Evolutionary conservation across 2,329 filamentous ascomycete genomes (phyloP).

Genomic region (Lachnellula arida): DNA sequence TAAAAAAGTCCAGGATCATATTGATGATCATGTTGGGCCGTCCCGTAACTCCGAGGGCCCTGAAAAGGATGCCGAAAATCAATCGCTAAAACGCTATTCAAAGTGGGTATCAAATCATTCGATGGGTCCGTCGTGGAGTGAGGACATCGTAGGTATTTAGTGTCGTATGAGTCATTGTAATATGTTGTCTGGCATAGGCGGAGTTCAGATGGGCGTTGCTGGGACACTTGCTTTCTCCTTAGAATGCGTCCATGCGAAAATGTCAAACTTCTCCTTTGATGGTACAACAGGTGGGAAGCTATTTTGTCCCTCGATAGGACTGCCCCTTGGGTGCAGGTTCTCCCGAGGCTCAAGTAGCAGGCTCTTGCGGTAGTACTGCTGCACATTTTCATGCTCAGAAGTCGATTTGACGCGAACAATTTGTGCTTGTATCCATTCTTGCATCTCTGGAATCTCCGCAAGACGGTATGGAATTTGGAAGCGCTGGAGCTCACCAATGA

Average conservation of each 20-base stretch:
- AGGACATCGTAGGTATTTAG: slow-evolving; percentile 6
- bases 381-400: slow-evolving; percentile 56
- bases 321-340: slow-evolving; percentile 20
- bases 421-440: slow-evolving; percentile 86
- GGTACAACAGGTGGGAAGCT: slow-evolving; percentile 21
- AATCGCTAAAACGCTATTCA: slow-evolving; percentile 35
- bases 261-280: slow-evolving; percentile 47
- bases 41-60: slow-evolving; percentile 10
- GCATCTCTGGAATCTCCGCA: slow-evolving; percentile 77
- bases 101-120: slow-evolving; percentile 34
- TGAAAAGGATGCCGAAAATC: slow-evolving; percentile 19
- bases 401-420: slow-evolving; percentile 59
- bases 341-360: slow-evolving; percentile 60
- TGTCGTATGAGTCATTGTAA: slow-evolving; percentile 9
- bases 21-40: not conserved
- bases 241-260: slow-evolving; percentile 45
- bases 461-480: slow-evolving; percentile 94
- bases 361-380: slow-evolving; percentile 63
- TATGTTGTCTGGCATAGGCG: slow-evolving; percentile 3
- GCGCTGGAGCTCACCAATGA: slow-evolving; percentile 90
- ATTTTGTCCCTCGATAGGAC: slow-evolving; percentile 25
- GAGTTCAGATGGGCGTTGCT: slow-evolving; percentile 13
- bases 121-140: slow-evolving; percentile 14
- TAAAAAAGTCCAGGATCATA: slow-evolving; percentile 1
- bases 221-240: slow-evolving; percentile 16